A percentile compares a stretch with the other conserved stretches of the same genome.
Conservation (phyloP, 805 yeast genomes). For the Candida sithepensis region DNA sequence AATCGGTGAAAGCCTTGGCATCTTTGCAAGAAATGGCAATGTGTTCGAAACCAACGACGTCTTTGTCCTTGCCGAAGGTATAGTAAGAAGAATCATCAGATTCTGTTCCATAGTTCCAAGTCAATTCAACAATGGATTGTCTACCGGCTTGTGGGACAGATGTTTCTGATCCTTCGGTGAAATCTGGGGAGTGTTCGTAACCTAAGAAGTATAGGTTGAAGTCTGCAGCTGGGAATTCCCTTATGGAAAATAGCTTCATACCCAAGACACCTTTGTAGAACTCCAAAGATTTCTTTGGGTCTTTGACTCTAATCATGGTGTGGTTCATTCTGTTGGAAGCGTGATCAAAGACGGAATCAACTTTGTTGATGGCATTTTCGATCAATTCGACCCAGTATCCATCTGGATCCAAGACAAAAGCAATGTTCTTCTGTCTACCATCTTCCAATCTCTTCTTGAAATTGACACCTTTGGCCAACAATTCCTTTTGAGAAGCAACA, state of each 20-base stretch:
- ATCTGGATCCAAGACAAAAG: slow-evolving; percentile 93
- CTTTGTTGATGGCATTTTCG: slow-evolving; percentile 46
- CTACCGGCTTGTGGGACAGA: slow-evolving; percentile 35
- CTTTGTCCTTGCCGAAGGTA: slow-evolving; percentile 61
- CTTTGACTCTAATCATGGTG: slow-evolving; percentile 89
- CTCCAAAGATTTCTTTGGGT: slow-evolving; percentile 67
- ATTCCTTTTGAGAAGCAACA: slow-evolving; percentile 50
- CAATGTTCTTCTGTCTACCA: slow-evolving; percentile 91
- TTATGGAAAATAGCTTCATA: slow-evolving; percentile 61
- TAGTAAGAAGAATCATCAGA: slow-evolving; percentile 70
- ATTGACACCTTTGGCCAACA: slow-evolving; percentile 59
- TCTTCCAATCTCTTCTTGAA: slow-evolving; percentile 84
- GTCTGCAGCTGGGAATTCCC: slow-evolving; percentile 61
- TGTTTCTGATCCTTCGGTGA: slow-evolving; percentile 40
- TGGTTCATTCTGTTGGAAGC: slow-evolving; percentile 66
- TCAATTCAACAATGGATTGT: slow-evolving; percentile 80
- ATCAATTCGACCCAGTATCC: slow-evolving; percentile 96
- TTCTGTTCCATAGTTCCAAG: slow-evolving; percentile 97
- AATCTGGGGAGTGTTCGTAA: slow-evolving; percentile 47
- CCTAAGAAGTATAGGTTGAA: slow-evolving; percentile 87
- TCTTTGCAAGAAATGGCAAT: slow-evolving; percentile 68
- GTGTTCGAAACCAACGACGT: slow-evolving; percentile 82
- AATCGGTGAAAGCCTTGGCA: slow-evolving; percentile 53
- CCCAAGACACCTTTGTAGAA: slow-evolving; percentile 83
- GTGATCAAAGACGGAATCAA: slow-evolving; percentile 36